Base-by-base conservation (phyloP, 352 stramenopile species). In the Phytophthora hibernalis region DNA sequence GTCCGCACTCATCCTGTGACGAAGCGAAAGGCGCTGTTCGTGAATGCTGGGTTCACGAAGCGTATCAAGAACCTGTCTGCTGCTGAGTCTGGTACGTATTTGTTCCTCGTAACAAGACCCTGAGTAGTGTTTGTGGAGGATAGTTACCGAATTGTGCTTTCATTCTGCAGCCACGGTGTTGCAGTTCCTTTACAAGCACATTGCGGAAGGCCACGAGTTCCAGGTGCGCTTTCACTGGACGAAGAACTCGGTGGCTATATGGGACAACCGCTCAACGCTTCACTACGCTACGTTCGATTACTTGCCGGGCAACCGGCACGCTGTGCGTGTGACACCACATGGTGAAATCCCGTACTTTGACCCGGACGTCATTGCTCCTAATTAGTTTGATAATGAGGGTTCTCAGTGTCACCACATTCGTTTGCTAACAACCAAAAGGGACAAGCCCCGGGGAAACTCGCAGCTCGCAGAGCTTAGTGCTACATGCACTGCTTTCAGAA, bases 221-320 rank as follows among this genome's bases (percentile, higher is more conserved):
- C 53, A 60, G 26, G 53, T 60, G 1, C 53, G 53, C 37, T 60
- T 28, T 15, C 53, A 42, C 38, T 60, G 53, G 53, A 60, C 53
- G 5, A 51, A 60, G 38, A 30, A 60, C 40, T 21, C 53, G 11
- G 37, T 60, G 37, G 53, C 53, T 16, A 51, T 60, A 24, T 60
- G 53, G 53, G 38, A 60, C 26, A 60, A 60, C 38, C 53, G 53
- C 38, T 49, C 38, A 26, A 60, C 53, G 18, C 15, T 30, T 26
- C 53, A 60, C 26, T 60, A 51, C 53, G 53, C 53, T 38, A 60
- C 53, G 12, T 60, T 60, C 30, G 53, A 60, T 18, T 60, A 44
- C 40, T 43, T 60, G 18, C 53, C 53, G 11, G 53, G 53, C 18
- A 60, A 60, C 38, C 53, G 53, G 5, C 53, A 60, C 53, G 53